Evolutionary conservation across 2,329 filamentous ascomycete species (phyloP).

Genomic region (Pseudopyrenochaeta lycopersici): DNA sequence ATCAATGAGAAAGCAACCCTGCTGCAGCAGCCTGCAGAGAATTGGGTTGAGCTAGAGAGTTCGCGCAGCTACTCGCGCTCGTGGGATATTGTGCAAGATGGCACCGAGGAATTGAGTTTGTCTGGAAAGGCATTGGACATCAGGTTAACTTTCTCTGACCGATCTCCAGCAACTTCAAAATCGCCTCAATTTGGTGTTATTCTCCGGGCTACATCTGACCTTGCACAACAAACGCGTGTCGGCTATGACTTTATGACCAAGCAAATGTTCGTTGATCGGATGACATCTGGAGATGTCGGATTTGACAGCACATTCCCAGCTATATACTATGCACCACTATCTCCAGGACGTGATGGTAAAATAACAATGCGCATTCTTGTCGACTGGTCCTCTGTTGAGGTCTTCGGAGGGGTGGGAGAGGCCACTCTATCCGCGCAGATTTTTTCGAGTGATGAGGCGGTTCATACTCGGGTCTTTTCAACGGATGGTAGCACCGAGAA

Average conservation of each 20-base stretch:
- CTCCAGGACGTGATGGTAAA: background rate
- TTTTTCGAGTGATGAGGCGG: slow-evolving; percentile 3
- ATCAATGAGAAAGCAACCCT: slow-evolving; percentile 2
- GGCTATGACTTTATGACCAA: slow-evolving; percentile 7
- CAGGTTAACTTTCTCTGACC: slow-evolving; percentile 1
- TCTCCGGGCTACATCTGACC: slow-evolving; percentile 3
- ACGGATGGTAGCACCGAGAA: slow-evolving; percentile 7
- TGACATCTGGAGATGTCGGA: slow-evolving; percentile 2
- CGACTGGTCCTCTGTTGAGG: slow-evolving; percentile 7
- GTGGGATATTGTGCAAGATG: slow-evolving; percentile 1
- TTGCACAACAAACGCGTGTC: slow-evolving; percentile 4
- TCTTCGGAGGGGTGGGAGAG: slow-evolving; percentile 4
- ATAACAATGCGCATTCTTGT: slow-evolving; percentile 8
- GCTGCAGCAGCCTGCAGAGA: background rate
- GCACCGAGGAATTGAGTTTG: slow-evolving; percentile 1
- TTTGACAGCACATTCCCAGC: slow-evolving; percentile 8
- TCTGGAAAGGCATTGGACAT: slow-evolving; percentile 8
- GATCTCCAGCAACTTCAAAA: slow-evolving; percentile 2
- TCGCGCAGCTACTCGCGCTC: background rate
- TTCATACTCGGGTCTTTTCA: slow-evolving; percentile 3
- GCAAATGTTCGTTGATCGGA: slow-evolving; percentile 6
- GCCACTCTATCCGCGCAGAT: slow-evolving; percentile 2
- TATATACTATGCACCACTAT: slow-evolving; percentile 4
- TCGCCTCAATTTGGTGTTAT: slow-evolving; percentile 7
- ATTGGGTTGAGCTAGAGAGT: background rate